phyloP scores from a whole-genome alignment of 768 basidiomycete species.

The Pleurotus cornucopiae region DNA sequence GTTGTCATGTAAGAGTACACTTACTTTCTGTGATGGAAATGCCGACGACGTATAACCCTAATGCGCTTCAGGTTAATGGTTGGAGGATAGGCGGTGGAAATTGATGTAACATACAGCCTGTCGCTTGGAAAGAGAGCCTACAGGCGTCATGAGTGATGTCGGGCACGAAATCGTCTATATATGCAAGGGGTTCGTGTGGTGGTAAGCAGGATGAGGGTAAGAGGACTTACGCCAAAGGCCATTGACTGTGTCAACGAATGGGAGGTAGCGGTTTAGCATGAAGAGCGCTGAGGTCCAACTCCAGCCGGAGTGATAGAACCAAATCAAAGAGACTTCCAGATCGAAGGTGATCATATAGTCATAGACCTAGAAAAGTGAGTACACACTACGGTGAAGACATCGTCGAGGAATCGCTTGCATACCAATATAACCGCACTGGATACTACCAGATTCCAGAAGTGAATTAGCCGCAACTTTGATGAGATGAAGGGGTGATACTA shows the following conservation, averaged over 20 bases:
- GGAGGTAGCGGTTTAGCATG: conserved; percentile 7
- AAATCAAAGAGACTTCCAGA: conserved; percentile 6
- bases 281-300: conserved; percentile 8
- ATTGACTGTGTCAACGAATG: conserved; percentile 8
- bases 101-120: no score
- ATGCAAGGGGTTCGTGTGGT: neutral
- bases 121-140: no score
- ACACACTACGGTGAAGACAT: no score
- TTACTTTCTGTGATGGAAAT: conserved; percentile 12
- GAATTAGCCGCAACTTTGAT: no score
- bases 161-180: neutral
- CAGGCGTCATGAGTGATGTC: neutral
- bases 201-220: neutral
- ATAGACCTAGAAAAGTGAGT: neutral
- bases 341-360: conserved; percentile 6
- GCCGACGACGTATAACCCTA: no score
- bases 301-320: neutral
- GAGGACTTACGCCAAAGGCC: conserved; percentile 4
- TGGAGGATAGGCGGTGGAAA: no score
- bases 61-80: no score
- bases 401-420: no score
- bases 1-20: neutral
- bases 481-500: no score
- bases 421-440: no score
- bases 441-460: no score